These are phyloP conservation scores for Cutaneotrichosporon arboriforme DNA, from an alignment of 1,284 basidiomycete species.

Conservation along the genomic window DNA sequence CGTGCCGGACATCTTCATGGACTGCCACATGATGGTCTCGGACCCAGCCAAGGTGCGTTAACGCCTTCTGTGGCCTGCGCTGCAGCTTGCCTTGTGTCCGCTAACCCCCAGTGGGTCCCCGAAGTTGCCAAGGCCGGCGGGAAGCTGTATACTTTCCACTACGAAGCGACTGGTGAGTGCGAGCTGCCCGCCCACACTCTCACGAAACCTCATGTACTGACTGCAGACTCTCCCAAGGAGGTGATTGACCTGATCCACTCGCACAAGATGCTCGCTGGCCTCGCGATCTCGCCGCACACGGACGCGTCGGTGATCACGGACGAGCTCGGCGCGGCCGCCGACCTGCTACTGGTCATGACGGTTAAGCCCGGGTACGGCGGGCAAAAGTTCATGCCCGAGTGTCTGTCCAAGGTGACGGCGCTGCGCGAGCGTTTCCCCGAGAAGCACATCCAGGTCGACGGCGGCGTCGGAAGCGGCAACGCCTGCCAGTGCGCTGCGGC, in stretches of 20 bases:
- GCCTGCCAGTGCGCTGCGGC: constrained; percentile 85
- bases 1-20: constrained; percentile 96
- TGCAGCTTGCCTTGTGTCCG: no score
- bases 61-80: no score
- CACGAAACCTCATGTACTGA: no score
- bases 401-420: constrained; percentile 73
- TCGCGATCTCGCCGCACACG: constrained; percentile 91
- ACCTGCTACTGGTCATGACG: constrained; percentile 97
- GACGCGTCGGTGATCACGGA: constrained; percentile 78
- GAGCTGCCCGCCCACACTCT: no score
- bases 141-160: constrained; percentile 91
- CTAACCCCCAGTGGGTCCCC: constrained; percentile 72
- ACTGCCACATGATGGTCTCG: constrained; percentile 99
- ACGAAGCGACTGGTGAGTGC: constrained; percentile 81
- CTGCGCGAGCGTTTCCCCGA: constrained; percentile 82
- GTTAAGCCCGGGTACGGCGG: constrained; percentile 90
- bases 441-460: constrained; percentile 91
- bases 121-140: constrained; percentile 95
- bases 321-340: constrained; percentile 68
- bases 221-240: constrained; percentile 51
- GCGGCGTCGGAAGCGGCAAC: constrained; percentile 88
- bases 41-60: constrained; percentile 78
- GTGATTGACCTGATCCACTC: constrained; percentile 70
- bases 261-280: constrained; percentile 73
- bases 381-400: constrained; percentile 92